Evolutionary conservation across 2,329 filamentous ascomycete species (phyloP).

Genomic region (Colletotrichum neosansevieriae): DNA sequence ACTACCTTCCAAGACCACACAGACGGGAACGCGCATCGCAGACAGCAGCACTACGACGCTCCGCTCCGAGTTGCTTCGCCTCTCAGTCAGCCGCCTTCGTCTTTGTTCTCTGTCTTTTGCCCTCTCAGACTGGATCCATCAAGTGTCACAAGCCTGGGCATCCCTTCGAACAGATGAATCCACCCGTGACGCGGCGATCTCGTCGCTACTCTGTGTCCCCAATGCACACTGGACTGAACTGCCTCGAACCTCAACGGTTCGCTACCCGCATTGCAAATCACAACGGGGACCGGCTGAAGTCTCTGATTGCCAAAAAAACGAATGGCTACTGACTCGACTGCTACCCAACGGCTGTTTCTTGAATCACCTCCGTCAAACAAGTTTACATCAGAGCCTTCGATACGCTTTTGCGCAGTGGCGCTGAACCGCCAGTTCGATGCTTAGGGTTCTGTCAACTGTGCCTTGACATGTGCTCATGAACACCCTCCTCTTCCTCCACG

Average conservation of each 20-base stretch:
- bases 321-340: background rate
- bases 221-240: constrained; percentile 12
- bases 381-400: constrained; percentile 16
- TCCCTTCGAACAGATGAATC: constrained; percentile 36
- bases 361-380: constrained; percentile 18
- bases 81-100: background rate
- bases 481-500: background rate
- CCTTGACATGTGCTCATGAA: constrained; percentile 12
- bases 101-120: background rate
- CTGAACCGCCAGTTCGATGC: background rate
- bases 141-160: constrained; percentile 36
- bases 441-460: constrained; percentile 18
- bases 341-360: background rate
- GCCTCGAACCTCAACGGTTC: constrained; percentile 2
- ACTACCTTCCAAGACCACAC: constrained; percentile 11
- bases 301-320: constrained; percentile 14
- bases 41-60: constrained; percentile 15
- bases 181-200: constrained; percentile 26
- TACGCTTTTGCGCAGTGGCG: constrained; percentile 15
- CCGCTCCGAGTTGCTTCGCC: constrained; percentile 19
- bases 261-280: constrained; percentile 14
- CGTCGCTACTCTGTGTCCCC: constrained; percentile 9
- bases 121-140: background rate
- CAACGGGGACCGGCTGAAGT: constrained; percentile 1
- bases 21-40: constrained; percentile 19